These are phyloP conservation scores for Verticillium alfalfae DNA, from an alignment of 2,329 filamentous ascomycete species.

Conservation along the genomic window DNA sequence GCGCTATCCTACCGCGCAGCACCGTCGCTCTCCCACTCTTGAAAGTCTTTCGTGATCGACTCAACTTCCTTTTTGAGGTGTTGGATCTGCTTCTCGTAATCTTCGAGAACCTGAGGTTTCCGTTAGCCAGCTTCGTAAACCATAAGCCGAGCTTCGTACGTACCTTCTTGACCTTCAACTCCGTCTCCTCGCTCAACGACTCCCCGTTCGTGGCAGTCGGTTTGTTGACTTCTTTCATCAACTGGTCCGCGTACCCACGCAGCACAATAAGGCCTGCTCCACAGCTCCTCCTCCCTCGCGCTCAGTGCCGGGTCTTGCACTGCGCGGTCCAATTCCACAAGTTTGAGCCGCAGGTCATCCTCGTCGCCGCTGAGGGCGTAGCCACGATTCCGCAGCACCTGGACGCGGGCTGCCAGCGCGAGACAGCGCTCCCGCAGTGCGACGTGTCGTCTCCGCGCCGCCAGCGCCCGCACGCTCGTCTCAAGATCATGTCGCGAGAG, in stretches of 20 bases:
- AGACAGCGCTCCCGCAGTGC: constrained; percentile 69
- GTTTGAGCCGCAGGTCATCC: constrained; percentile 69
- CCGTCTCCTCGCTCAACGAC: constrained; percentile 62
- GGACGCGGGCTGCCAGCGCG: constrained; percentile 70
- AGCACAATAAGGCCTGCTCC: constrained; percentile 75
- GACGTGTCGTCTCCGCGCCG: constrained; percentile 67
- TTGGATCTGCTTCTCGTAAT: constrained; percentile 74
- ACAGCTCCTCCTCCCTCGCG: constrained; percentile 77
- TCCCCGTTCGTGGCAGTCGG: constrained; percentile 51
- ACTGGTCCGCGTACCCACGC: constrained; percentile 63
- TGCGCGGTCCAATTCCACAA: constrained; percentile 62
- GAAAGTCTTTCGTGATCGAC: constrained; percentile 52
- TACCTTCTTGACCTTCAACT: constrained; percentile 71
- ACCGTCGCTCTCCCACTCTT: constrained; percentile 48
- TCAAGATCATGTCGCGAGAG: constrained; percentile 72
- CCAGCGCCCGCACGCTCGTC: constrained; percentile 67
- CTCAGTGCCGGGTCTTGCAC: constrained; percentile 70
- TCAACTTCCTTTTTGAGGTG: constrained; percentile 71
- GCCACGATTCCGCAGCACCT: constrained; percentile 74
- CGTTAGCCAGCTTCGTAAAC: background rate
- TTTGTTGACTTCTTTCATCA: constrained; percentile 71
- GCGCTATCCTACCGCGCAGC: constrained; percentile 18
- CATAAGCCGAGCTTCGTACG: constrained; percentile 14
- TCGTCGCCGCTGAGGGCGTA: constrained; percentile 77
- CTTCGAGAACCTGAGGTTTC: constrained; percentile 60